Base-by-base conservation (phyloP, 2,329 filamentous ascomycete species). In the Penicillium sp. region DNA sequence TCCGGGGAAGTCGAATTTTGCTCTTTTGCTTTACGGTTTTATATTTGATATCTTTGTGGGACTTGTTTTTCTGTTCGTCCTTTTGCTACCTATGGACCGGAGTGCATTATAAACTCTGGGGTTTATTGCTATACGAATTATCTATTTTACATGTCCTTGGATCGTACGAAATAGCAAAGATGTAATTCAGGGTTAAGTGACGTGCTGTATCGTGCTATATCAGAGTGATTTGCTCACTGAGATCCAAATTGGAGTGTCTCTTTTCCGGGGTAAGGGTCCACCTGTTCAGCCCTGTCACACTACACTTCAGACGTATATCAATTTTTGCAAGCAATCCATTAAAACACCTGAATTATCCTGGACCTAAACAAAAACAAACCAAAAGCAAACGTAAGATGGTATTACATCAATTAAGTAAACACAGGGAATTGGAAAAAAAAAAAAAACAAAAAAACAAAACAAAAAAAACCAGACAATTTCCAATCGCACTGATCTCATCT, bases 331-430 rank as follows among this genome's bases (percentile, higher is more conserved):
- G 48, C 43, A 61, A 56, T 62, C 51, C 60, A 65, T 65, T 63
- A 60, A 47, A 56, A 61, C 62, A 57, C 61, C 61, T 45, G 45
- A 45, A 64, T 63, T 64, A 64, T 43, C 57, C 45, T 31, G 49
- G 30, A 55, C 45, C 30, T 37, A 30, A 43, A 40, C 19, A 28
- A 46, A 28, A 58, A 44, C 9, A 51, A 43, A 35, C 48, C 44
- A 43, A 53, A 60, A 54, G 46, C 41, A 53, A 58, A 55, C 62
- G 57, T 56, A 58, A 62, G 51, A 66, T 66, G 63, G 62, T 66
- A 66, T 65, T 64, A 66, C 62, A 66, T 64, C 59, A 59, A 57
- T 56, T 51, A 58, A 44, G 47, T 50, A 56, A 28, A 51, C 41
- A 41, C 35, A 30, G 19, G 37, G 41, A 19, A 36, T 38, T 44